Percentiles rank a stretch among this genome's conserved stretches.
Conservation (phyloP, 805 yeast genomes). For the Kluyveromyces lactis region DNA sequence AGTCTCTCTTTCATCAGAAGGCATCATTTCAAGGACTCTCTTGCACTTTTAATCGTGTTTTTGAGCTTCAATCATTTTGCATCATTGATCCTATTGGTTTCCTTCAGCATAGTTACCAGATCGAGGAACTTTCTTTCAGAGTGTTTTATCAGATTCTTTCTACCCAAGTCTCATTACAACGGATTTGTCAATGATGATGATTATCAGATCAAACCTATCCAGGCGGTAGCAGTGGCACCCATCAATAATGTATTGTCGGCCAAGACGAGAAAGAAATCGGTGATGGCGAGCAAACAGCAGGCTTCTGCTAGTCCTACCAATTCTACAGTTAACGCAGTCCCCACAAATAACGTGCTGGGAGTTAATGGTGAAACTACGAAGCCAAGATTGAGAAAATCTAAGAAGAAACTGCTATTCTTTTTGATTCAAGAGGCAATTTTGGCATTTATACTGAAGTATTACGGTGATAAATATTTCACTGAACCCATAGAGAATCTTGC, state of each 20-base stretch:
- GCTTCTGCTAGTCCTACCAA: too few species aligned
- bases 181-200: conserved; percentile 1
- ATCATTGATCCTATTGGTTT: conserved; percentile 17
- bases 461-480: conserved; percentile 16
- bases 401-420: background rate
- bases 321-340: background rate
- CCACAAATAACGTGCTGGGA: background rate
- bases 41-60: conserved; percentile 26
- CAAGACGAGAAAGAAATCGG: background rate
- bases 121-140: conserved; percentile 23
- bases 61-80: conserved; percentile 25
- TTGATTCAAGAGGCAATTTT: conserved; percentile 10
- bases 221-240: background rate
- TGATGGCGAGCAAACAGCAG: background rate
- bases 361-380: background rate
- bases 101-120: conserved; percentile 22
- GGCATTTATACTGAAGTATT: conserved; percentile 17
- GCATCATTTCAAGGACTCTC: conserved; percentile 26
- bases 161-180: conserved; percentile 21
- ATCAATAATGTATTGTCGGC: background rate
- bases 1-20: conserved; percentile 17
- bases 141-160: conserved; percentile 20
- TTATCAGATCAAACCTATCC: conserved; percentile 1
- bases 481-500: conserved; percentile 22
- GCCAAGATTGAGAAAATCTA: background rate